Base-by-base conservation (phyloP, 176 grass and related monocot species). In the Saccharum officinarum region DNA sequence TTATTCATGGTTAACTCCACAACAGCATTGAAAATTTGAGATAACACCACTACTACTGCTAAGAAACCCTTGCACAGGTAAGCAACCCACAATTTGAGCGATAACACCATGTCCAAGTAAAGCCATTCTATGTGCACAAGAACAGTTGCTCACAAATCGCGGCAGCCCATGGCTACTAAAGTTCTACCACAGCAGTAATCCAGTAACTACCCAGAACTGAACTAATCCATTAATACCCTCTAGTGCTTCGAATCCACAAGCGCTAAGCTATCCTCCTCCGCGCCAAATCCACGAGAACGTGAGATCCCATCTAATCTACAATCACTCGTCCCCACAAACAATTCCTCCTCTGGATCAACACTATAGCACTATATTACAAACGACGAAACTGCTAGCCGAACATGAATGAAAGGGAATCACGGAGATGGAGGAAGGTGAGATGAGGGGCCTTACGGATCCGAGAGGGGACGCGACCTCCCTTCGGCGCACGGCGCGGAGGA, bases 401-500 rank as follows among this genome's bases (percentile, higher is more conserved):
- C 1, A 23, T 3, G 52, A 39, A 31, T 4, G 50, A 8, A 71
- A 16, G 13, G 28, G 7, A 44, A 28, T 33, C 67, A 57, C 34
- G 47, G 74, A 73, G 18, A 15, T 4, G 5, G 30, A 6, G 10
- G 20, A 59, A 28, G 23, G 47, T 26, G 18, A 46, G 52, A 81
- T 23, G 49, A 52, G 0, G 13, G 12, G 38, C 54, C 16, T 80
- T 90, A 94, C 89, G 69, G 80, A 91, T 94, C 92, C 76, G 64
- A 94, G 74, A 72, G 87, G 89, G 66, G 89, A 91, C 73, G 83
- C 82, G 46, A 94, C 83, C 61, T 91, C 92, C 36, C 89, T 76
- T 49, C 92, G 86, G 20, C 92, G 83, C 63, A 84, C 54, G 47
- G 89, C 86, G 75, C 92, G 84, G 71, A 91, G 84, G 67, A 94